Base-by-base conservation (phyloP, 2,329 filamentous ascomycete genomes). In the Fusarium robinianum region DNA sequence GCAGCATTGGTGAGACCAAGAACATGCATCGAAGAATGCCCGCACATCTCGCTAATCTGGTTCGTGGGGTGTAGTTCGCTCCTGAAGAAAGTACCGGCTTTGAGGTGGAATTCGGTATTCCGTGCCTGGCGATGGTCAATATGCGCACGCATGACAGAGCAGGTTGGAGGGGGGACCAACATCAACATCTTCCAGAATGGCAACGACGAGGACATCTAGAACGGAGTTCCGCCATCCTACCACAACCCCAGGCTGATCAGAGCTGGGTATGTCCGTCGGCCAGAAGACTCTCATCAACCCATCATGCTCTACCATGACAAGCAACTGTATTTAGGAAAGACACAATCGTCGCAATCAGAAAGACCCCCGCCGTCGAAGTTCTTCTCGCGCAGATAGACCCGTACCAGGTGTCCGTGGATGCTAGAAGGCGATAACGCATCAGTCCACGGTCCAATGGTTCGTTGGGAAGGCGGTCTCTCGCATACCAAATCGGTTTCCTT, bases 211-310 rank as follows among this genome's bases (percentile, higher is more conserved):
- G 32, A 97, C 76, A 69, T 99, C 94, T 38, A 90, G 75, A 33
- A 86, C 85, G 24, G 92, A 96, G 69, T 99, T 99, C 62, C 87
- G 84, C 90, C 92, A 99, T 63, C 94, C 94, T 32, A 99, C 88
- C 54, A 99, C 83, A 49, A 96, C 88, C 30, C 92, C 94, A 27
- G 89, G 82, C 44, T 81, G 77, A 57, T 83, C 80, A 41, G 85
- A 87, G 68, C 77, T 79, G 41, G 81, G 78, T 63, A 89, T 83
- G 72, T 95, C 91, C 63, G 87, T 87, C 63, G 94, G 95, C 94
- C 94, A 99, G 75, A 99, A 97, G 74, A 99, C 85, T 76, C 94
- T 90, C 85, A 97, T 90, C 76, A 97, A 78, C 64, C 88, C 91
- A 88, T 94, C 81, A 77, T 83, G 77, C 73, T 81, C 80, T 75